A percentile compares a stretch with the other conserved stretches of the same genome.
Conservation (phyloP, 208 protist species). For the Trypanosomatidae sp. region DNA sequence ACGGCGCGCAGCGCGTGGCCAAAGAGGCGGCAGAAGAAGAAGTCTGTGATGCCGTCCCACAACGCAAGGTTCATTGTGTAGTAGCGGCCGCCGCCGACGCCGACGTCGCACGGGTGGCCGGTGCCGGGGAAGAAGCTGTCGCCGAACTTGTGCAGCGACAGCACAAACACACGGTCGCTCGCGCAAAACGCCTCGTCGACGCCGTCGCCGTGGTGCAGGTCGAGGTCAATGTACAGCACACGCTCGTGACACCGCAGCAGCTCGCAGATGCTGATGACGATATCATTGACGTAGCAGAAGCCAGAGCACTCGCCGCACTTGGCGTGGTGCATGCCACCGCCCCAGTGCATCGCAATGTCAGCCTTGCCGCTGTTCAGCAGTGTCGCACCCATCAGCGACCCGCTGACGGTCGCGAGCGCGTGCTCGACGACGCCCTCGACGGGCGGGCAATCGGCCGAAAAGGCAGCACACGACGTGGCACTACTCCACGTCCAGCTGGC, state of each 20-base stretch:
- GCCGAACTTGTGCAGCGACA: slow-evolving; percentile 99
- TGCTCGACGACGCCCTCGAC: slow-evolving; percentile 83
- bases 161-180: slow-evolving; percentile 98
- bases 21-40: slow-evolving; percentile 79
- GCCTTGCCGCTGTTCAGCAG: slow-evolving; percentile 68
- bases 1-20: slow-evolving; percentile 48
- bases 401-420: slow-evolving; percentile 69
- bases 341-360: slow-evolving; percentile 97
- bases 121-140: slow-evolving; percentile 98
- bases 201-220: slow-evolving; percentile 99
- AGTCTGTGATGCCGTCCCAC: slow-evolving; percentile 87
- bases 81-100: slow-evolving; percentile 57
- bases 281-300: slow-evolving; percentile 99
- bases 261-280: slow-evolving; percentile 99
- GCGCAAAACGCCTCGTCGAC: slow-evolving; percentile 99
- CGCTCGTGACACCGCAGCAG: slow-evolving; percentile 95
- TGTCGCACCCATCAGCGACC: slow-evolving; percentile 74
- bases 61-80: slow-evolving; percentile 84
- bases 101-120: slow-evolving; percentile 81
- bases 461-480: slow-evolving; percentile 62
- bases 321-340: slow-evolving; percentile 98
- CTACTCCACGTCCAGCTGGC: slow-evolving; percentile 77
- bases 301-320: slow-evolving; percentile 96
- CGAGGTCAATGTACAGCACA: slow-evolving; percentile 99
- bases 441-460: slow-evolving; percentile 82